Conservation (phyloP, 768 basidiomycete genomes). For the Rhizopogon rudus region DNA sequence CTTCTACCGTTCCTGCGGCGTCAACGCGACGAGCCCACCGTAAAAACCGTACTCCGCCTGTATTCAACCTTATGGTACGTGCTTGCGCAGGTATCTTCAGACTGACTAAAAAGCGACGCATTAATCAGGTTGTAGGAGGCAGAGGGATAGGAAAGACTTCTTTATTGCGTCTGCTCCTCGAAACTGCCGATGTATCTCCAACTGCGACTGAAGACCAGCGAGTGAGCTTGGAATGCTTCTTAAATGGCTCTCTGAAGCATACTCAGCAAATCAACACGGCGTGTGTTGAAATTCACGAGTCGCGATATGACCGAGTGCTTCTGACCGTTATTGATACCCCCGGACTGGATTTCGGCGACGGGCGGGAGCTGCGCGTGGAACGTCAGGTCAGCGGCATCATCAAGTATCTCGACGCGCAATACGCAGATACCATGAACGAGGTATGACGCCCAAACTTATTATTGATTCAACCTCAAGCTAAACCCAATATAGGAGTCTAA, state of each 20-base stretch:
- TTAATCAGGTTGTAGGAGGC: conserved; percentile 65
- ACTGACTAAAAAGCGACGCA: conserved; percentile 4
- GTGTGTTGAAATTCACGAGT: conserved; percentile 80
- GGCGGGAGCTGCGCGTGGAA: conserved; percentile 74
- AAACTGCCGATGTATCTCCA: conserved; percentile 81
- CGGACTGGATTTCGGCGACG: conserved; percentile 70
- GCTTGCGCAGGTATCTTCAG: neutral
- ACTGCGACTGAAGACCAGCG: conserved; percentile 72
- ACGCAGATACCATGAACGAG: conserved; percentile 84
- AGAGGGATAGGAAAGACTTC: conserved; percentile 85
- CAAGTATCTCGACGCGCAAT: conserved; percentile 77
- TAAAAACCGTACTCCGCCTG: conserved; percentile 61
- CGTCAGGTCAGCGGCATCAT: conserved; percentile 70
- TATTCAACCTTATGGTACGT: conserved; percentile 83
- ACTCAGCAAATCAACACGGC: conserved; percentile 65
- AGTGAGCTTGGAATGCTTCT: conserved; percentile 57
- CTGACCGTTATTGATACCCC: conserved; percentile 86
- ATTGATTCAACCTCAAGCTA: neutral
- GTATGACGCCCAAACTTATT: conserved; percentile 28
- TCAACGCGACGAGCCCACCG: conserved; percentile 55
- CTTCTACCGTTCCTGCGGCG: conserved; percentile 27
- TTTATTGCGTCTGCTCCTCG: conserved; percentile 70
- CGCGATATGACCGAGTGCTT: conserved; percentile 70
- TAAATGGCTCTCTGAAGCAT: conserved; percentile 53
- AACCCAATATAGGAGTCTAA: conserved; percentile 64